A percentile compares a stretch with the other conserved stretches of the same genome.
These are phyloP conservation scores for Zychaea mexicana DNA, from an alignment of 371 early-diverging fungal species.

Conservation along the genomic window DNA sequence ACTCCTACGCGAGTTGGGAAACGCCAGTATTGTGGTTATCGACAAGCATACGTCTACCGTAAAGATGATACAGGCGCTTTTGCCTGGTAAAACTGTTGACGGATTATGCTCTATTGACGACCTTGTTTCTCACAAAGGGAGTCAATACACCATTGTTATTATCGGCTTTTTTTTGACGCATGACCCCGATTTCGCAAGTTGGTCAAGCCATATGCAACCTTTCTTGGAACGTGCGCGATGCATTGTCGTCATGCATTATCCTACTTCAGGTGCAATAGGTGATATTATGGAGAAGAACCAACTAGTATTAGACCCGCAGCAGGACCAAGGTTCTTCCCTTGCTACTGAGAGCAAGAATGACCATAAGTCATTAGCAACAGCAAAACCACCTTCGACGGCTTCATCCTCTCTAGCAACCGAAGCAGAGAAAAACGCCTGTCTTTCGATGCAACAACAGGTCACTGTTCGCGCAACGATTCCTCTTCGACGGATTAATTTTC, in stretches of 20 bases:
- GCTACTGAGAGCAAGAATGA: background rate
- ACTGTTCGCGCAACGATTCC: constrained; percentile 56
- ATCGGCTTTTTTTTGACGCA: constrained; percentile 29
- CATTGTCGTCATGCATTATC: constrained; percentile 44
- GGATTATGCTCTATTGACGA: constrained; percentile 25
- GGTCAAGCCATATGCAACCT: constrained; percentile 5
- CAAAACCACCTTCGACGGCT: background rate
- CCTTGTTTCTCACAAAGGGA: constrained; percentile 2
- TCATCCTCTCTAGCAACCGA: background rate
- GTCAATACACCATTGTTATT: constrained; percentile 33
- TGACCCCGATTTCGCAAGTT: constrained; percentile 9
- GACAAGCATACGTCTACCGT: constrained; percentile 30
- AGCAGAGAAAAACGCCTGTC: constrained; percentile 1
- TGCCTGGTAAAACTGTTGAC: constrained; percentile 28
- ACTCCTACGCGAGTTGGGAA: constrained; percentile 21
- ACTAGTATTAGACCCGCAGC: background rate
- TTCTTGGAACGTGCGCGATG: constrained; percentile 16
- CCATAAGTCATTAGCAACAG: background rate
- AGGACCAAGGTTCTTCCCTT: background rate
- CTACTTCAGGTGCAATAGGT: constrained; percentile 20
- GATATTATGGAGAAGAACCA: background rate
- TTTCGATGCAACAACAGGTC: constrained; percentile 6
- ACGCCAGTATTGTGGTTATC: constrained; percentile 34
- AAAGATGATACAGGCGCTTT: constrained; percentile 33
- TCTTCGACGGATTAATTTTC: constrained; percentile 47